phyloP scores from a whole-genome alignment of 2,329 filamentous ascomycete species.

The Calonectria fujianensis region DNA sequence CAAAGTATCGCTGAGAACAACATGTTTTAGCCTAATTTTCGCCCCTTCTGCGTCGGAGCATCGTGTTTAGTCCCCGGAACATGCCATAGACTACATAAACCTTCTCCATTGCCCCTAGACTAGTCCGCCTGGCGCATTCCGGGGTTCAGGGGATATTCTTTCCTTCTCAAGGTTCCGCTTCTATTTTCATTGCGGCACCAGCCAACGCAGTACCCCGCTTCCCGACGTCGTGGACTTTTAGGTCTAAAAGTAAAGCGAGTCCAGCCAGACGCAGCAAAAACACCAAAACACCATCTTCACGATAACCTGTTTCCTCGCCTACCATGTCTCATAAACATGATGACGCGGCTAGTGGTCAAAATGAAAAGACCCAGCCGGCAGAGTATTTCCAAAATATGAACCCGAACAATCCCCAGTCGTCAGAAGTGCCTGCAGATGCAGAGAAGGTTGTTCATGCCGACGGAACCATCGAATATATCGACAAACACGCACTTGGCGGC shows the following conservation, averaged over 20 bases:
- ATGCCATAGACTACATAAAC: conserved; percentile 37
- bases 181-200: neutral
- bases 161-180: neutral
- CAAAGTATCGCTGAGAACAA: neutral
- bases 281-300: neutral
- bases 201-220: conserved; percentile 7
- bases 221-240: conserved; percentile 38
- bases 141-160: neutral
- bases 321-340: conserved; percentile 31
- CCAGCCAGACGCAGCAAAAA: neutral
- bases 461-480: conserved; percentile 64
- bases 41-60: neutral
- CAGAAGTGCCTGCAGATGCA: conserved; percentile 41
- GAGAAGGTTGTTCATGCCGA: conserved; percentile 61
- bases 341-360: conserved; percentile 24
- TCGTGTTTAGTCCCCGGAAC: conserved; percentile 1
- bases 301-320: neutral
- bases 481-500: conserved; percentile 65
- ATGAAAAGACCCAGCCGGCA: conserved; percentile 28
- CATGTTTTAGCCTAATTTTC: neutral
- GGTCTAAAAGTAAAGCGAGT: neutral
- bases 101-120: conserved; percentile 28
- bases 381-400: conserved; percentile 31
- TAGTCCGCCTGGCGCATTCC: neutral
- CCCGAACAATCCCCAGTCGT: conserved; percentile 39